These are phyloP conservation scores for Yamadazyma paraphyllophila DNA, from an alignment of 805 yeast species.

Conservation along the genomic window DNA sequence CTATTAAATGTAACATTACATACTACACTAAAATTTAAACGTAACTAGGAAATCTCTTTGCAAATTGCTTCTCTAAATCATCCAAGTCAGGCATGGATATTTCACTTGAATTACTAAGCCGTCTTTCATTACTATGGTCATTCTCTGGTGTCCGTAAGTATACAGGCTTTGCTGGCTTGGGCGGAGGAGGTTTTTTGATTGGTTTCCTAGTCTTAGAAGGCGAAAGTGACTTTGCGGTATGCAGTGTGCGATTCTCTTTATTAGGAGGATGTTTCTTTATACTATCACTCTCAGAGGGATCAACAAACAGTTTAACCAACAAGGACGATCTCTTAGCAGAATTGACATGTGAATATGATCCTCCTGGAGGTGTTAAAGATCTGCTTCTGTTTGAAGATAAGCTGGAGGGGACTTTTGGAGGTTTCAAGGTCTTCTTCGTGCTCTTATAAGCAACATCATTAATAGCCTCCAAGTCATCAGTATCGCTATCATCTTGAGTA, in stretches of 20 bases:
- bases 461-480: slow-evolving; percentile 34
- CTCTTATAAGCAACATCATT: slow-evolving; percentile 17
- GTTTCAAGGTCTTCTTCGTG: slow-evolving; percentile 14
- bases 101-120: slow-evolving; percentile 39
- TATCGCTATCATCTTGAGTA: slow-evolving; percentile 43
- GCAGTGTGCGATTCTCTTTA: neutral
- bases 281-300: too few relatives aligned
- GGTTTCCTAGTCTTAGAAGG: slow-evolving; percentile 5
- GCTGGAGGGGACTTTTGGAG: slow-evolving; percentile 37
- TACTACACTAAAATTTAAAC: slow-evolving; percentile 26
- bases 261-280: neutral
- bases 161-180: slow-evolving; percentile 64
- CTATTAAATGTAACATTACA: slow-evolving; percentile 7
- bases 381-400: slow-evolving; percentile 20
- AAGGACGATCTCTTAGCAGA: too few relatives aligned
- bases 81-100: slow-evolving; percentile 53
- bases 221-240: neutral
- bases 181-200: slow-evolving; percentile 45
- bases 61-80: slow-evolving; percentile 55
- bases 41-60: slow-evolving; percentile 60
- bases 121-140: slow-evolving; percentile 17
- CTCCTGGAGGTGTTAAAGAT: neutral
- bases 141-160: slow-evolving; percentile 41
- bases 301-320: too few relatives aligned
- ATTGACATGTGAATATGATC: too few relatives aligned